These are phyloP conservation scores for Penicillium sp. DNA, from an alignment of 2,329 filamentous ascomycete species.

Conservation along the genomic window DNA sequence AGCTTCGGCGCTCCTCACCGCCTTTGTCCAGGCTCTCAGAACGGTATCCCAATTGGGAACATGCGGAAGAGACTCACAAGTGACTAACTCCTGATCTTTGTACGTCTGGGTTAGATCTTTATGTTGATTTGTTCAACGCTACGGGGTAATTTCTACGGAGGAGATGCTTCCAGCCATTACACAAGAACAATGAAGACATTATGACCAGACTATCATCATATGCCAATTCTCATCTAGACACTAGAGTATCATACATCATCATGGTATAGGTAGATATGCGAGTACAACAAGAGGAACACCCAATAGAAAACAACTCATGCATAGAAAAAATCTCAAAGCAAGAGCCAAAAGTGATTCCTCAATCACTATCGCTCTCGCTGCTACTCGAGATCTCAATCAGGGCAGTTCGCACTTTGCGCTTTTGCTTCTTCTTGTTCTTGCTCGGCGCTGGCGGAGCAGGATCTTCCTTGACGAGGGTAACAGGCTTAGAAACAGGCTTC, in stretches of 20 bases:
- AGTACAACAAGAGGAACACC: constrained; percentile 9
- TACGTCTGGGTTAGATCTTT: too few relatives aligned
- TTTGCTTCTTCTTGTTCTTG: constrained; percentile 33
- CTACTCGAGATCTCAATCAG: constrained; percentile 33
- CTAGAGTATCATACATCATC: constrained; percentile 9
- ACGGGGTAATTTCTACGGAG: too few relatives aligned
- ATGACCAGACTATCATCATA: background rate
- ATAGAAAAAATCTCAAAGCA: background rate
- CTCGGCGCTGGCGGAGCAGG: constrained; percentile 8
- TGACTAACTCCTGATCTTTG: too few relatives aligned
- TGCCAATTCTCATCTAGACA: constrained; percentile 4
- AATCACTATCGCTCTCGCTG: constrained; percentile 34
- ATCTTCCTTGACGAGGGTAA: constrained; percentile 16
- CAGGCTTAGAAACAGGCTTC: background rate
- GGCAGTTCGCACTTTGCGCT: constrained; percentile 30
- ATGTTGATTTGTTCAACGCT: too few relatives aligned
- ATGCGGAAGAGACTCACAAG: too few relatives aligned
- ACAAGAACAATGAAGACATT: background rate
- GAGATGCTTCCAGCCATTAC: too few relatives aligned
- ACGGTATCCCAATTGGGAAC: background rate
- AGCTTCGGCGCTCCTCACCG: constrained; percentile 40
- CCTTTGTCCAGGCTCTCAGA: constrained; percentile 25
- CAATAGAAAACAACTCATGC: background rate
- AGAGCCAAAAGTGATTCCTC: background rate
- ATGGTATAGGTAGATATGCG: constrained; percentile 24